Evolutionary conservation across 176 grass and related monocot genomes (phyloP).

Genomic region (Tuctoria greenei): DNA sequence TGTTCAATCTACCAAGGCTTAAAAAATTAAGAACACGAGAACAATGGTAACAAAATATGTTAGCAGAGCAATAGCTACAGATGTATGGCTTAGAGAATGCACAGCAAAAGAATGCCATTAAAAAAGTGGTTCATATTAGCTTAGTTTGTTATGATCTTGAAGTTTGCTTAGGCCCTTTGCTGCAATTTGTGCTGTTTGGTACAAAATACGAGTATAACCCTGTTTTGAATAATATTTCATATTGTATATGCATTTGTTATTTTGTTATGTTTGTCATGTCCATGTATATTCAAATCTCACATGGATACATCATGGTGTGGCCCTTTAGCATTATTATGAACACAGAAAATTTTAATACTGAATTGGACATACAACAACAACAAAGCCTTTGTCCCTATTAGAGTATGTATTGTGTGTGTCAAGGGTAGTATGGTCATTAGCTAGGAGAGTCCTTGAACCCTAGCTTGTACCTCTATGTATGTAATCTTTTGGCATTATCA

Average conservation of each 20-base stretch:
- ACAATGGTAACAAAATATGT: background rate
- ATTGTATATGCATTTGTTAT: conserved; percentile 6
- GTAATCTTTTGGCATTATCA: too few species aligned
- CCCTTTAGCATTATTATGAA: conserved; percentile 5
- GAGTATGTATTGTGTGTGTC: too few species aligned
- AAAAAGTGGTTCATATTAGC: background rate
- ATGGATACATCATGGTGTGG: background rate
- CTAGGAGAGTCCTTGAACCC: too few species aligned
- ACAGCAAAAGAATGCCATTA: background rate
- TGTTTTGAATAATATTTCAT: background rate
- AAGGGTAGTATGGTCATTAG: too few species aligned
- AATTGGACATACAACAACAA: background rate
- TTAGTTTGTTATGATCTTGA: conserved; percentile 28
- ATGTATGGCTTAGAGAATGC: background rate
- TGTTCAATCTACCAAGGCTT: background rate
- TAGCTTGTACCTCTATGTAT: too few species aligned
- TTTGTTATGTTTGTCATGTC: background rate
- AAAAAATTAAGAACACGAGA: conserved; percentile 11
- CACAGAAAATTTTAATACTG: background rate
- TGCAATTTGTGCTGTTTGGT: background rate
- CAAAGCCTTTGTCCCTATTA: too few species aligned
- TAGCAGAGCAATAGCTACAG: background rate
- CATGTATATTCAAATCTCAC: conserved; percentile 5
- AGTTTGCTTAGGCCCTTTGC: conserved; percentile 17
- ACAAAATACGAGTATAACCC: background rate